A percentile compares a stretch with the other conserved stretches of the same genome.
These are phyloP conservation scores for Tolypocladium sp. DNA, from an alignment of 2,329 filamentous ascomycete genomes.

Conservation along the genomic window DNA sequence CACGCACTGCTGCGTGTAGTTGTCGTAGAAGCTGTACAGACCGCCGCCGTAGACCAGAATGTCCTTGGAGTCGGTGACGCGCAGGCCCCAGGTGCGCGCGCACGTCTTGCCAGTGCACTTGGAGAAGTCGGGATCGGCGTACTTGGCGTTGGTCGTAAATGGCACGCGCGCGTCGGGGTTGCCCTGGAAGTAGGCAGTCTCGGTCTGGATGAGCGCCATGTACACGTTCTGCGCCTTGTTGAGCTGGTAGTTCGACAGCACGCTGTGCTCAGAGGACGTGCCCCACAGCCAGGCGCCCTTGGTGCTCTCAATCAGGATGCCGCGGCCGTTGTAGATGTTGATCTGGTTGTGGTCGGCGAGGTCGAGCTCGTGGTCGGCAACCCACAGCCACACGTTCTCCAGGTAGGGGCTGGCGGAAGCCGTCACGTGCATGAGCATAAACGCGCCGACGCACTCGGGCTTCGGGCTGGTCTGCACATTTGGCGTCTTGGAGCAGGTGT, in stretches of 20 bases:
- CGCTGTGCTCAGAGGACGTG: conserved; percentile 59
- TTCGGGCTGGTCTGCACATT: conserved; percentile 51
- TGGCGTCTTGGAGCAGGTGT: conserved; percentile 72
- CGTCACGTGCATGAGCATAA: conserved; percentile 59
- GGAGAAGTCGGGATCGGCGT: conserved; percentile 61
- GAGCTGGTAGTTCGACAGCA: conserved; percentile 79
- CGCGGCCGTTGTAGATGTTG: conserved; percentile 81
- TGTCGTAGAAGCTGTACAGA: conserved; percentile 76
- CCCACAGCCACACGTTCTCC: conserved; percentile 89
- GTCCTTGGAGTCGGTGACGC: conserved; percentile 57
- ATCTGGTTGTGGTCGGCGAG: conserved; percentile 64
- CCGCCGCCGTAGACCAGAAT: conserved; percentile 65
- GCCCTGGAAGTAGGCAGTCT: conserved; percentile 82
- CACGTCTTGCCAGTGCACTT: conserved; percentile 46
- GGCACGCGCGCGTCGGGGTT: conserved; percentile 66
- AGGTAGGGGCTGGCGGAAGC: conserved; percentile 60
- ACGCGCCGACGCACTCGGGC: conserved; percentile 63
- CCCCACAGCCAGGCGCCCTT: conserved; percentile 74
- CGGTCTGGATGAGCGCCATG: conserved; percentile 77
- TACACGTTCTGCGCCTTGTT: conserved; percentile 69
- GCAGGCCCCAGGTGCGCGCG: conserved; percentile 69
- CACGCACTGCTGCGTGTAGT: conserved; percentile 67
- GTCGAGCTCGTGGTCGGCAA: conserved; percentile 84
- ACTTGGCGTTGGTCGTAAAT: conserved; percentile 49
- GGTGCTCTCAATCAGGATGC: conserved; percentile 66